phyloP scores from a whole-genome alignment of 2,329 filamentous ascomycete genomes.

The Colletotrichum viniferum region DNA sequence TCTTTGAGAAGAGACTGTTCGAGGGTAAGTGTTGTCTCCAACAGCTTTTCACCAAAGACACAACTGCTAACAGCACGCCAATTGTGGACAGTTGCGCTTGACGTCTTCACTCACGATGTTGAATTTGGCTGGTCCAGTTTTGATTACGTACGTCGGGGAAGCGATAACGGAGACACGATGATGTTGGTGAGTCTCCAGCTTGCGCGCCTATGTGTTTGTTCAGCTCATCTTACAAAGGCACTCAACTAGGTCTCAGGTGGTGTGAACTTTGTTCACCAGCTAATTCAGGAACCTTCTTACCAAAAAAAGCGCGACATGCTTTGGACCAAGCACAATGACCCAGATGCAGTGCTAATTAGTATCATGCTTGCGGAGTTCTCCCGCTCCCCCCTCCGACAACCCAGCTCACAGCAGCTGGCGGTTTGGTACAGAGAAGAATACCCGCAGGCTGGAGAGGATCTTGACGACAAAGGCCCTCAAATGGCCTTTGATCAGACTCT shows the following conservation, averaged over 20 bases:
- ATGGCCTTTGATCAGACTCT: background rate
- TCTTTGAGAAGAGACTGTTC: background rate
- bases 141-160: background rate
- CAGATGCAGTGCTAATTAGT: background rate
- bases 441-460: background rate
- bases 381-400: background rate
- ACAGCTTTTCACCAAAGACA: background rate
- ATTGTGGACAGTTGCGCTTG: background rate
- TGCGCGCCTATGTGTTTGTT: background rate
- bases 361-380: background rate
- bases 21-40: background rate
- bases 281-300: background rate
- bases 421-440: fast-evolving
- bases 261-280: background rate
- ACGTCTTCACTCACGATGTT: background rate
- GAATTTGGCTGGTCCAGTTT: background rate
- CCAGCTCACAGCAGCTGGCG: background rate
- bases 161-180: background rate
- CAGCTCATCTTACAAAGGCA: background rate
- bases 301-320: background rate
- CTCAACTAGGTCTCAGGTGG: background rate
- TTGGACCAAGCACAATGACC: background rate
- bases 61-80: fast-evolving
- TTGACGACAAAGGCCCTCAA: background rate
- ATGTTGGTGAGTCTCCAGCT: background rate